Percentiles rank a stretch among this genome's conserved stretches.
These are phyloP conservation scores for Arxiozyma telluris DNA, from an alignment of 1,139 yeast genomes.

Conservation along the genomic window DNA sequence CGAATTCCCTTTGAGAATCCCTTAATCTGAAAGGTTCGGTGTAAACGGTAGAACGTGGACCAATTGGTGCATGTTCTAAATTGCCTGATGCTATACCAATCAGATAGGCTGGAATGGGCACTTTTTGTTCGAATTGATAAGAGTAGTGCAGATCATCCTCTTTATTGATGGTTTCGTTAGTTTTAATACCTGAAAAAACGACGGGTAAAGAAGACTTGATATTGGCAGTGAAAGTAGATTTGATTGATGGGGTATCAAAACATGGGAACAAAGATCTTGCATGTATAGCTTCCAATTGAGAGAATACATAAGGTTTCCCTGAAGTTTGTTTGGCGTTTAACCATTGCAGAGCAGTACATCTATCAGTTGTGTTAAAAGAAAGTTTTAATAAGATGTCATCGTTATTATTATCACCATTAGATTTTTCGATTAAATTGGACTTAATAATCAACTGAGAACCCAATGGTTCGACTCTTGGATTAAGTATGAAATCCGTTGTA, in stretches of 20 bases:
- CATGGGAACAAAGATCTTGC: slow-evolving; percentile 85
- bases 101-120: slow-evolving; percentile 80
- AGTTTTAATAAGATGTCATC: slow-evolving; percentile 36
- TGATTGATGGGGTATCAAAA: slow-evolving; percentile 83
- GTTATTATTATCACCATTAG: not conserved
- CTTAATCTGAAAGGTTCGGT: slow-evolving; percentile 64
- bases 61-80: slow-evolving; percentile 56
- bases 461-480: slow-evolving; percentile 48
- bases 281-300: slow-evolving; percentile 88
- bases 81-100: slow-evolving; percentile 85
- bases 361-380: slow-evolving; percentile 55
- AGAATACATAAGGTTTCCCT: slow-evolving; percentile 70
- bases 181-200: slow-evolving; percentile 56
- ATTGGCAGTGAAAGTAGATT: slow-evolving; percentile 52
- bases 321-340: slow-evolving; percentile 71
- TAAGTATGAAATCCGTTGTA: slow-evolving; percentile 33
- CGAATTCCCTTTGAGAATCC: slow-evolving; percentile 71
- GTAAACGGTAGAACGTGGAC: slow-evolving; percentile 80
- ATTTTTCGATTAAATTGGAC: slow-evolving; percentile 7
- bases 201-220: slow-evolving; percentile 59
- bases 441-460: slow-evolving; percentile 54
- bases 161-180: slow-evolving; percentile 15
- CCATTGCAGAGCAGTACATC: slow-evolving; percentile 85
- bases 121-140: slow-evolving; percentile 56
- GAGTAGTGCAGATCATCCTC: slow-evolving; percentile 13